These are phyloP conservation scores for Chlamydomonas reinhardtii DNA, from an alignment of 163 green algal species.

Conservation along the genomic window DNA sequence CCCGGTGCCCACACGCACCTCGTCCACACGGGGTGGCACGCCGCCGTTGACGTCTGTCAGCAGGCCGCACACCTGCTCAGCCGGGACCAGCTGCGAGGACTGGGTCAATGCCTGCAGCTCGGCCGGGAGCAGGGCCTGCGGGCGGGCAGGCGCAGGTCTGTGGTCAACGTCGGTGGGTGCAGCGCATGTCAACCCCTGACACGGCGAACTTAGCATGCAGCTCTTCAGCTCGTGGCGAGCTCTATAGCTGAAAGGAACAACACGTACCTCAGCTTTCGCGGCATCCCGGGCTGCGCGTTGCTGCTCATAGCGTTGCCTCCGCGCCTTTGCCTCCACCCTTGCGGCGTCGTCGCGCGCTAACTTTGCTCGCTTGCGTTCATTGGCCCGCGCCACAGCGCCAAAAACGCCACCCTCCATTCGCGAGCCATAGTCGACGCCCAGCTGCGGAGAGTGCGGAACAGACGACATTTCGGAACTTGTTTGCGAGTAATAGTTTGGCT, in stretches of 20 bases:
- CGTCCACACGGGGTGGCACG: neutral
- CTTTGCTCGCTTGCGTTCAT: constrained; percentile 13
- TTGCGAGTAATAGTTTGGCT: no score
- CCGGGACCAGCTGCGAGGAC: neutral
- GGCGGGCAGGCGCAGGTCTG: no score
- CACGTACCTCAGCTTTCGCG: no score
- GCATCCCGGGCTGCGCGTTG: no score
- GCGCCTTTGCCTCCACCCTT: neutral
- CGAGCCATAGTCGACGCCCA: constrained; percentile 30
- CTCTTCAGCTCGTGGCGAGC: no score
- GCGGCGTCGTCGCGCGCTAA: constrained; percentile 1
- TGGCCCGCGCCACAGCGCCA: constrained; percentile 9
- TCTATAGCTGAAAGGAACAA: no score
- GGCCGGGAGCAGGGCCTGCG: no score
- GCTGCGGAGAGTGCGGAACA: neutral
- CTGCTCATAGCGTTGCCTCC: constrained; percentile 1
- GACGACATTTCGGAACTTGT: no score
- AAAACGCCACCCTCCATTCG: constrained; percentile 30
- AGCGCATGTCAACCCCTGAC: no score
- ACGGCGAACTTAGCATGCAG: no score
- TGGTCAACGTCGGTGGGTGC: no score
- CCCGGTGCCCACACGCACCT: neutral
- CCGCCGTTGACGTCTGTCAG: constrained; percentile 35
- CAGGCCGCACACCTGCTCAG: constrained; percentile 1
- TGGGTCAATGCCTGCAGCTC: no score